phyloP scores from a whole-genome alignment of 495 filamentous ascomycete species.

The Tuber microsphaerosporum region DNA sequence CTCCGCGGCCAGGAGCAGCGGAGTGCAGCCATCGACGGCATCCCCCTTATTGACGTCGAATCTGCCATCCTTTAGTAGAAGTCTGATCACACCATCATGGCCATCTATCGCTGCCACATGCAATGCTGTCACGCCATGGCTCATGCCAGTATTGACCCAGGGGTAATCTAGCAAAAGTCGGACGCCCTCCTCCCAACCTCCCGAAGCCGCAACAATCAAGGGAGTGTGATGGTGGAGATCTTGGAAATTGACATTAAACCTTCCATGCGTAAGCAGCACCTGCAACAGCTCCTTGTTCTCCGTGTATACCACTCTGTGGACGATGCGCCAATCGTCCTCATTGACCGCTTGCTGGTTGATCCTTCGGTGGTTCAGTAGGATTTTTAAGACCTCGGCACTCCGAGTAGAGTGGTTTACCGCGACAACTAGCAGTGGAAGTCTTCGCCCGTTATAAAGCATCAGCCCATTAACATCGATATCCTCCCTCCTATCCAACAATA shows the following conservation, averaged over 20 bases:
- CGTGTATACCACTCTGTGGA: constrained; percentile 16
- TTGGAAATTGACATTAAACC: background rate
- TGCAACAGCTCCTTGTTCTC: constrained; percentile 7
- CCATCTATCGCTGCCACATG: constrained; percentile 15
- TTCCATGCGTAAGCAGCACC: constrained; percentile 10
- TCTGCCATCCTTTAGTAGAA: constrained; percentile 3
- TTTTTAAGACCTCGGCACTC: background rate
- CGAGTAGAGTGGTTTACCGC: background rate
- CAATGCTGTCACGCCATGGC: constrained; percentile 17
- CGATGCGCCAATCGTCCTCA: constrained; percentile 14
- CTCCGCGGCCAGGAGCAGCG: constrained; percentile 21
- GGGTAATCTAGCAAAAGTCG: constrained; percentile 14
- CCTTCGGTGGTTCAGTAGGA: background rate
- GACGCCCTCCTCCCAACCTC: constrained; percentile 13
- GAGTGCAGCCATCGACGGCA: constrained; percentile 11
- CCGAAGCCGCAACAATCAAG: constrained; percentile 13
- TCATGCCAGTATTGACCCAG: constrained; percentile 3
- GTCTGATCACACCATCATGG: background rate
- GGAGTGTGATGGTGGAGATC: background rate
- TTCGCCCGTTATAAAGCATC: background rate
- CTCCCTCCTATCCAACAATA: background rate
- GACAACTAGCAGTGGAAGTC: background rate
- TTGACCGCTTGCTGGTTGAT: background rate
- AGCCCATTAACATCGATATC: too few species aligned
- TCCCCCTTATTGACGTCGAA: constrained; percentile 21